Conservation (phyloP, 306 rosid species). For the Cucumis melo region DNA sequence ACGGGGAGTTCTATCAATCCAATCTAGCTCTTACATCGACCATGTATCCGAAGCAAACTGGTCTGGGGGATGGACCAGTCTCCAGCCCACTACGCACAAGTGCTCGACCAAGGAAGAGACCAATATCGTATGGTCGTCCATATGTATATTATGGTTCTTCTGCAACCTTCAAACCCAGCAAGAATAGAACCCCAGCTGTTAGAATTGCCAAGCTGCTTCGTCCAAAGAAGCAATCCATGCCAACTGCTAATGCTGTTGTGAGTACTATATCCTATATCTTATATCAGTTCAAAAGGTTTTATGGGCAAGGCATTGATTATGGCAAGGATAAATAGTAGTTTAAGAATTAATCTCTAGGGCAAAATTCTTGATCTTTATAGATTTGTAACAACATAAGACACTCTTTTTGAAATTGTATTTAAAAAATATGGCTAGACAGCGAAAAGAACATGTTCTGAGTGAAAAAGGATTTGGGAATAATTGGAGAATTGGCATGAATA, state of each 20-base stretch:
- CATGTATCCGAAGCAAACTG: conserved; percentile 64
- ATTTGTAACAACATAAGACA: neutral
- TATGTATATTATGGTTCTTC: conserved; percentile 10
- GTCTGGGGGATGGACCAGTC: conserved; percentile 41
- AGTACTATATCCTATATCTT: neutral
- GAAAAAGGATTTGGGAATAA: neutral
- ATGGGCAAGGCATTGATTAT: neutral
- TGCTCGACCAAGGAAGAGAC: conserved; percentile 56
- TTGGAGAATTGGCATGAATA: neutral
- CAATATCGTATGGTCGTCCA: conserved; percentile 32
- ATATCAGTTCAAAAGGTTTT: neutral
- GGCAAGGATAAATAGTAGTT: neutral
- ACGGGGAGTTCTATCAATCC: conserved; percentile 9
- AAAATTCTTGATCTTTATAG: neutral
- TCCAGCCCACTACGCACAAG: conserved; percentile 57
- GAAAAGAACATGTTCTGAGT: neutral
- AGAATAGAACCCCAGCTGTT: conserved; percentile 55
- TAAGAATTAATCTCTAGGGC: neutral
- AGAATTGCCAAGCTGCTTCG: conserved; percentile 53
- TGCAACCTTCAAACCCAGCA: conserved; percentile 16
- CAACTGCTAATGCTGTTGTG: conserved; percentile 21
- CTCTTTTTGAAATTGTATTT: neutral
- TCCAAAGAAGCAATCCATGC: conserved; percentile 9
- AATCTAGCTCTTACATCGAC: conserved; percentile 13
- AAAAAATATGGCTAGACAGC: neutral